Evolutionary conservation across 768 basidiomycete species (phyloP).

Genomic region (Chalciporus sphaerocephalus): DNA sequence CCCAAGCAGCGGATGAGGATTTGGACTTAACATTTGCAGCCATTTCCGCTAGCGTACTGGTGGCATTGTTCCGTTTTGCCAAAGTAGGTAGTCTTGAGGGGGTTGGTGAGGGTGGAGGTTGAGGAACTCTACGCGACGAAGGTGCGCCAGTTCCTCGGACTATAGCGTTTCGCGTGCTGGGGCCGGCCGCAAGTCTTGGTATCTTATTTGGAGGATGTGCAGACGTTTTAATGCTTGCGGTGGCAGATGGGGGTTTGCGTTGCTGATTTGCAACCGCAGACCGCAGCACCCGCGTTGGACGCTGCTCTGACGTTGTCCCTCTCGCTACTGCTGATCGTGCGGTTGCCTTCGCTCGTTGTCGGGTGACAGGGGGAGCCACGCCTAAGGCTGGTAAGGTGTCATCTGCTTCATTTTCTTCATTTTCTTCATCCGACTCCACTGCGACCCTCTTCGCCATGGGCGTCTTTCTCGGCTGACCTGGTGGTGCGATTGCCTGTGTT

Average conservation of each 20-base stretch:
- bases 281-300: conserved; percentile 69
- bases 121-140: conserved; percentile 35
- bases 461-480: conserved; percentile 85
- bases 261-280: conserved; percentile 57
- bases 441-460: conserved; percentile 70
- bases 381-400: conserved; percentile 65
- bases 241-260: conserved; percentile 46
- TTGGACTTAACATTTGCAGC: conserved; percentile 36
- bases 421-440: conserved; percentile 66
- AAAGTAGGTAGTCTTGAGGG: conserved; percentile 79
- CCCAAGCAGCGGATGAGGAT: conserved; percentile 61
- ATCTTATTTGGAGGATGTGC: conserved; percentile 61
- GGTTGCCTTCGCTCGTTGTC: conserved; percentile 36
- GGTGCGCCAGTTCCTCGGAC: conserved; percentile 30
- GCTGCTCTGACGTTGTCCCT: conserved; percentile 64
- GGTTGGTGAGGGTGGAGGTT: conserved; percentile 57
- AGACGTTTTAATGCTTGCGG: conserved; percentile 34
- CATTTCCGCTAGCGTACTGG: conserved; percentile 50
- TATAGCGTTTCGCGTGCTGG: conserved; percentile 47
- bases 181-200: conserved; percentile 55
- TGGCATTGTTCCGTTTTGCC: conserved; percentile 46
- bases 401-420: conserved; percentile 45
- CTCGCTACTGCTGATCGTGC: conserved; percentile 39
- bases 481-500: conserved; percentile 68
- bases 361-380: conserved; percentile 38